Conservation (phyloP, 2,329 filamentous ascomycete genomes). For the Spiromastix sp. region DNA sequence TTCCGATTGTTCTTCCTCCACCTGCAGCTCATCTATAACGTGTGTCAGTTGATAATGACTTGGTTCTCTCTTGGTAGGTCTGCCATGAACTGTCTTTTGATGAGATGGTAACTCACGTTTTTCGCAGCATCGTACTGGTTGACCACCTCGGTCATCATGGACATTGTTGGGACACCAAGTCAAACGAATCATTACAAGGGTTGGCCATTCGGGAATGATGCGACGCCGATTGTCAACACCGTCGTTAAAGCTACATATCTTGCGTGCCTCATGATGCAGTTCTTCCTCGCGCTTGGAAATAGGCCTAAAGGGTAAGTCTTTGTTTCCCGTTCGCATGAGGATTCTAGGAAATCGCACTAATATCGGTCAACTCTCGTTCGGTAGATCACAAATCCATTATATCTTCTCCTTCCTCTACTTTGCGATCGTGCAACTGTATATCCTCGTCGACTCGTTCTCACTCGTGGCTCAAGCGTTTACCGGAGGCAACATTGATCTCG, state of each 20-base stretch:
- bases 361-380: neutral
- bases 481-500: constrained; percentile 47
- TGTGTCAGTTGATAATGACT: constrained; percentile 75
- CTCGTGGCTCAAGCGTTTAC: constrained; percentile 79
- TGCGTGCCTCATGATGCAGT: constrained; percentile 83
- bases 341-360: no score
- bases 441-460: constrained; percentile 79
- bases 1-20: constrained; percentile 98
- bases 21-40: constrained; percentile 90
- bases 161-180: constrained; percentile 73
- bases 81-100: constrained; percentile 47
- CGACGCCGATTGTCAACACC: constrained; percentile 83
- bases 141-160: constrained; percentile 94
- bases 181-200: constrained; percentile 49
- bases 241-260: constrained; percentile 86
- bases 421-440: constrained; percentile 77
- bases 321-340: neutral
- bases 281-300: constrained; percentile 93
- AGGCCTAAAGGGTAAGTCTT: constrained; percentile 63
- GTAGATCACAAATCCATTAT: constrained; percentile 74
- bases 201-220: constrained; percentile 83
- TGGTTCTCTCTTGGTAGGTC: constrained; percentile 63
- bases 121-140: constrained; percentile 99
- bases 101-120: no score
- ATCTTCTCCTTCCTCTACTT: constrained; percentile 83